A percentile compares a stretch with the other conserved stretches of the same genome.
Evolutionary conservation across 441 rosid species (phyloP).

Genomic region (Arabidopsis lyrata): DNA sequence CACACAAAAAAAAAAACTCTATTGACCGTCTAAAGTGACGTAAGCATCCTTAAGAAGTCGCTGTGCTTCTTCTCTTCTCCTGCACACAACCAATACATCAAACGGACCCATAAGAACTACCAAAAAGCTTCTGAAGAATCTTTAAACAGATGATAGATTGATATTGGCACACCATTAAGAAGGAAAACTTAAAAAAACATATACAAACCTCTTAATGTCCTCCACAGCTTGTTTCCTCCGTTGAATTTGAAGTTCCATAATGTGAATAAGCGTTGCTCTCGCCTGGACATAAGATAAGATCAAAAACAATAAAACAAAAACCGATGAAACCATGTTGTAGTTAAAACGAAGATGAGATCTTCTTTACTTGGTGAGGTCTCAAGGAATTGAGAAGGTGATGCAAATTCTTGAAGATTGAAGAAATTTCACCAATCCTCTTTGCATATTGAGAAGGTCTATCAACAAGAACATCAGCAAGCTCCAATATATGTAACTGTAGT

Average conservation of each 20-base stretch:
- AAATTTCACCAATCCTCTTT: constrained; percentile 92
- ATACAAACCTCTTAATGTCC: constrained; percentile 81
- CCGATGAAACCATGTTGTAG: background rate
- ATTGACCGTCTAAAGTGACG: constrained; percentile 70
- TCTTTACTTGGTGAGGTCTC: constrained; percentile 87
- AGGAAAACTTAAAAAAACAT: constrained; percentile 15
- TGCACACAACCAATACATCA: constrained; percentile 37
- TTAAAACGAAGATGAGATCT: background rate
- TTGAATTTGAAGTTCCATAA: constrained; percentile 87
- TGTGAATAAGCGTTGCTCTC: constrained; percentile 90
- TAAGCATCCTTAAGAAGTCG: constrained; percentile 73
- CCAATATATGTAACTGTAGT: constrained; percentile 86
- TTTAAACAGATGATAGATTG: background rate
- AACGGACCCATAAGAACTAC: background rate
- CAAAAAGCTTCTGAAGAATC: constrained; percentile 14
- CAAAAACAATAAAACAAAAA: background rate
- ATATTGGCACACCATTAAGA: background rate
- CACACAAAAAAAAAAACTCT: constrained; percentile 26
- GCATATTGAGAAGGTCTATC: constrained; percentile 98
- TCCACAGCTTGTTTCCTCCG: constrained; percentile 90
- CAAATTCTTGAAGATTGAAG: constrained; percentile 88
- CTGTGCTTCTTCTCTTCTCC: constrained; percentile 89
- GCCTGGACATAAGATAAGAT: constrained; percentile 54
- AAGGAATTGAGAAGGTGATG: constrained; percentile 95
- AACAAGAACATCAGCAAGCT: constrained; percentile 94